These are phyloP conservation scores for Didymella arachidicola DNA, from an alignment of 2,329 filamentous ascomycete genomes.

Conservation along the genomic window DNA sequence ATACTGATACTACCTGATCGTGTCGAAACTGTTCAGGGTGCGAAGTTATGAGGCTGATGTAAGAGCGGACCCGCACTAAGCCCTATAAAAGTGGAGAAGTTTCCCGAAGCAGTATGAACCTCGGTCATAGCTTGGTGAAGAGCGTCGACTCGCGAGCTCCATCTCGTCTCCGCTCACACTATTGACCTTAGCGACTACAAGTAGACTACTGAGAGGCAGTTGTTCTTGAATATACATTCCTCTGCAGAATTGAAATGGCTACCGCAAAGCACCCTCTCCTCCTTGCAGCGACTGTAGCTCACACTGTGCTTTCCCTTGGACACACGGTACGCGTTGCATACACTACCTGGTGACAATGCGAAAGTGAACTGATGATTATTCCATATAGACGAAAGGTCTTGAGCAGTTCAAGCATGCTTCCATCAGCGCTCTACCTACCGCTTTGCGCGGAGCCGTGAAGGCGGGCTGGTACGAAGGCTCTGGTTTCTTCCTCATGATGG, in stretches of 20 bases:
- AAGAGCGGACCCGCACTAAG: constrained; percentile 3
- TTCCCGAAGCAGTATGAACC: constrained; percentile 5
- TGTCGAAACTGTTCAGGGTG: background rate
- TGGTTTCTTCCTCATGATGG: constrained; percentile 46
- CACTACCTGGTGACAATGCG: background rate
- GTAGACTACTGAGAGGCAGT: background rate
- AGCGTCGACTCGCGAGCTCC: constrained; percentile 9
- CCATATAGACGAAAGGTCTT: constrained; percentile 41
- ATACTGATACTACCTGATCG: background rate
- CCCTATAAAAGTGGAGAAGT: constrained; percentile 6
- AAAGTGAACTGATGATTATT: background rate
- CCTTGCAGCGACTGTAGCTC: constrained; percentile 36
- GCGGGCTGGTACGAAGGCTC: constrained; percentile 50
- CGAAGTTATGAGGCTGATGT: background rate
- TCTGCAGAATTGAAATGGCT: constrained; percentile 1
- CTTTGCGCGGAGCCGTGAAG: constrained; percentile 42
- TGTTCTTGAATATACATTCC: background rate
- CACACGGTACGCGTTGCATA: constrained; percentile 40
- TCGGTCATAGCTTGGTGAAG: constrained; percentile 7
- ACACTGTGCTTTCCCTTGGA: constrained; percentile 43
- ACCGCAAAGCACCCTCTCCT: constrained; percentile 36
- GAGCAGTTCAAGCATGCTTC: constrained; percentile 47
- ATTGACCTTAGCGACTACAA: background rate
- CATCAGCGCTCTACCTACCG: constrained; percentile 37
- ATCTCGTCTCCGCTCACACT: background rate